A percentile compares a stretch with the other conserved stretches of the same genome.
phyloP scores from a whole-genome alignment of 768 basidiomycete species.

The Pleurotus sapidus region DNA sequence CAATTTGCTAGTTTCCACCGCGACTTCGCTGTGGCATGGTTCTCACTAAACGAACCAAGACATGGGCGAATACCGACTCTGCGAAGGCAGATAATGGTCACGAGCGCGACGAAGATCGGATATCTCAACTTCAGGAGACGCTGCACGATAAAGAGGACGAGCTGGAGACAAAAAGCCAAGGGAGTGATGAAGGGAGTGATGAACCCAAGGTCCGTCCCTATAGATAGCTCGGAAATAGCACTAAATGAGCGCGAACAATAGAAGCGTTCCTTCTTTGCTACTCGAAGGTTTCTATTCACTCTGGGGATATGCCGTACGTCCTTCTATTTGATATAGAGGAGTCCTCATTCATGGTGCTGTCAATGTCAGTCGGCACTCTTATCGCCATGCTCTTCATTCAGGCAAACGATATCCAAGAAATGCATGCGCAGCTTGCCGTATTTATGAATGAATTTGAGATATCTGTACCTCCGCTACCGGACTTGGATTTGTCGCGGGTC shows the following conservation, averaged over 20 bases:
- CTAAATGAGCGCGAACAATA: too few relatives aligned
- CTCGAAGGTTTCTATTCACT: conserved; percentile 64
- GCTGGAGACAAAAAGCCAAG: background rate
- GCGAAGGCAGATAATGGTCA: conserved; percentile 2
- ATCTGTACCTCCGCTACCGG: conserved; percentile 58
- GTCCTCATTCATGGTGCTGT: conserved; percentile 6
- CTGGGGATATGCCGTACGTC: conserved; percentile 62
- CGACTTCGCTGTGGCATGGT: conserved; percentile 21
- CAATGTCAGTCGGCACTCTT: conserved; percentile 54
- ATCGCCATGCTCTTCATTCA: conserved; percentile 66
- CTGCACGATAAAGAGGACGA: conserved; percentile 1
- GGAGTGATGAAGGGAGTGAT: background rate
- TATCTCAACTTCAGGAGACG: background rate
- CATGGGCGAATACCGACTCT: conserved; percentile 21
- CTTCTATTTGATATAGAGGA: conserved; percentile 2
- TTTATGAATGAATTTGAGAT: conserved; percentile 73
- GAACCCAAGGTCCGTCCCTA: background rate
- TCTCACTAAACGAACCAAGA: conserved; percentile 28
- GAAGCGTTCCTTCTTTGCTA: conserved; percentile 21
- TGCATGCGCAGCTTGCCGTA: conserved; percentile 65
- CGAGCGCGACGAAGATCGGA: background rate
- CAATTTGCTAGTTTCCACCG: background rate
- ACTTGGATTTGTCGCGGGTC: conserved; percentile 63
- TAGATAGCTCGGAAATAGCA: too few relatives aligned
- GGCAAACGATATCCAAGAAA: conserved; percentile 61